These are phyloP conservation scores for Saccharomyces kudriavzevii DNA, from an alignment of 805 yeast genomes.

Conservation along the genomic window DNA sequence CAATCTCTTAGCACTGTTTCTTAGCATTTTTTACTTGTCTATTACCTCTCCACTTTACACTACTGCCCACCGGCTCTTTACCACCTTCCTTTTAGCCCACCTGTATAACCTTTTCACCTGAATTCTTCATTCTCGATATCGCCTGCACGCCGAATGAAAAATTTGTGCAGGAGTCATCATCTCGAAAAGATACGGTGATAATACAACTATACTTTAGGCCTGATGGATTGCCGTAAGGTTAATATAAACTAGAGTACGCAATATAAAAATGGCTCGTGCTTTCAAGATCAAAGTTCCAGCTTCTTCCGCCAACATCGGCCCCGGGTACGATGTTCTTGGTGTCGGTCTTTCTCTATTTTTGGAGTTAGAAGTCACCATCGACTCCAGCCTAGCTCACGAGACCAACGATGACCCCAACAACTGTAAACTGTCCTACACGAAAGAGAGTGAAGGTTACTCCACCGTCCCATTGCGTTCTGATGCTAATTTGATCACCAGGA, in stretches of 20 bases:
- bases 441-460: conserved; percentile 65
- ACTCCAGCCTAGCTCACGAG: conserved; percentile 37
- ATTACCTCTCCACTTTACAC: neutral
- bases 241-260: neutral
- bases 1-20: conserved; percentile 7
- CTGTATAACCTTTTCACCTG: neutral
- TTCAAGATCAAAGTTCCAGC: conserved; percentile 80
- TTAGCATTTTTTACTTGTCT: conserved; percentile 5
- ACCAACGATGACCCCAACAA: conserved; percentile 58
- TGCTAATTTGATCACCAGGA: conserved; percentile 79
- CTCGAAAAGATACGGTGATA: neutral
- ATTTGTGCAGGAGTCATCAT: neutral
- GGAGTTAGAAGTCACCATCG: conserved; percentile 60
- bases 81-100: neutral
- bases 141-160: neutral
- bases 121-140: neutral
- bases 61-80: neutral
- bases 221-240: neutral
- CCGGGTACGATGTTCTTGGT: conserved; percentile 96
- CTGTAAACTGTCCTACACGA: conserved; percentile 61
- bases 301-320: conserved; percentile 96
- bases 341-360: conserved; percentile 74
- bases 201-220: neutral
- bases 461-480: conserved; percentile 73
- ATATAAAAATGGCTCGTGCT: conserved; percentile 35